phyloP scores from a whole-genome alignment of 73 alveolate species.

The Paramecium pentaurelia region DNA sequence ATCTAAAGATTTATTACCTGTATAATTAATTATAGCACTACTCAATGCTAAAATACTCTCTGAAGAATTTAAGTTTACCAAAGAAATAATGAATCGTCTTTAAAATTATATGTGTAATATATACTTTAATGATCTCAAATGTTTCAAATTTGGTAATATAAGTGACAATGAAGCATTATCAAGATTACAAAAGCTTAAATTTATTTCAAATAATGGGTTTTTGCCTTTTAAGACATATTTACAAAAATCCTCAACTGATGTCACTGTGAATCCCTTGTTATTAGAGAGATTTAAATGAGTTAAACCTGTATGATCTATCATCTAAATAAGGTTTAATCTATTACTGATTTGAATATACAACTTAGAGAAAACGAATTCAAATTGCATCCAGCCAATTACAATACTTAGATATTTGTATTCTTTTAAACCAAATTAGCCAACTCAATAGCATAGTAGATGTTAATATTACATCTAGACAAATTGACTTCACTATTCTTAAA shows the following conservation, averaged over 20 bases:
- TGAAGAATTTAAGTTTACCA: not conserved
- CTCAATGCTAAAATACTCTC: not conserved
- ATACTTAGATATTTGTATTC: not conserved
- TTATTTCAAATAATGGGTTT: not conserved
- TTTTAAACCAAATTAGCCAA: conserved; percentile 29
- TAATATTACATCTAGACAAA: conserved; percentile 16
- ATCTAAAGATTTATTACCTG: conserved; percentile 5
- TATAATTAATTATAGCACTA: conserved; percentile 5
- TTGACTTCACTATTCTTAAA: not conserved
- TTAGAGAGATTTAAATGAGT: not conserved
- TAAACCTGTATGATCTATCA: conserved; percentile 39
- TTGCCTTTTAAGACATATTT: conserved; percentile 34
- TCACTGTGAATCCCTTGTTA: not conserved
- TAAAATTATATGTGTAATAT: not conserved
- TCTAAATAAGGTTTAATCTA: not conserved
- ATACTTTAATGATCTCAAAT: not conserved
- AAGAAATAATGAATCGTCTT: not conserved
- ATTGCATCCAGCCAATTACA: conserved; percentile 19
- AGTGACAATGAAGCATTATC: not conserved
- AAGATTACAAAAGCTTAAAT: not conserved
- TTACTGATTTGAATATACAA: conserved; percentile 31
- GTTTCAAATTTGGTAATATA: not conserved
- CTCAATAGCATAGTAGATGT: conserved; percentile 10
- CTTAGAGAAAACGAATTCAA: conserved; percentile 3
- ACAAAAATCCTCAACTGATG: not conserved